phyloP scores from a whole-genome alignment of 2,329 filamentous ascomycete genomes.

The Fusarium praegraminearum region DNA sequence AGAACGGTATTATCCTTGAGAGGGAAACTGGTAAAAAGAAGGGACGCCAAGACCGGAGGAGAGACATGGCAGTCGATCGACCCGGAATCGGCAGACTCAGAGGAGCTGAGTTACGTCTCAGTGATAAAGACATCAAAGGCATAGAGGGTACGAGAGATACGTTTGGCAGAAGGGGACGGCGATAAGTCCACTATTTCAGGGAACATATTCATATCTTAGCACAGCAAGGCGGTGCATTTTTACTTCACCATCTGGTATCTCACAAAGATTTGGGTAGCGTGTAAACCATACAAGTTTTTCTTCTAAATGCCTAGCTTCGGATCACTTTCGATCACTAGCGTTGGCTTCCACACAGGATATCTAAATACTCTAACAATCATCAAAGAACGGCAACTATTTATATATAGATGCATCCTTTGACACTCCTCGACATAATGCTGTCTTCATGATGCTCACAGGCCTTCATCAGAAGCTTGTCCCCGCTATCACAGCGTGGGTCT shows the following conservation, averaged over 20 bases:
- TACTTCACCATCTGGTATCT: neutral
- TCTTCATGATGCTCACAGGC: conserved; percentile 32
- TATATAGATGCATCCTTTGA: conserved; percentile 49
- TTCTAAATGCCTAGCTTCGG: conserved; percentile 32
- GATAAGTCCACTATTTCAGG: conserved; percentile 20
- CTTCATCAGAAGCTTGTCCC: conserved; percentile 17
- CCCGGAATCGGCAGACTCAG: conserved; percentile 84
- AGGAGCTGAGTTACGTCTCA: conserved; percentile 83
- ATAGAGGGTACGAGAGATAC: conserved; percentile 70
- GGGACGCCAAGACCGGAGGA: conserved; percentile 57
- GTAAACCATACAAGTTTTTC: conserved; percentile 30
- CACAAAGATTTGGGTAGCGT: neutral
- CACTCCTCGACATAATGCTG: conserved; percentile 17
- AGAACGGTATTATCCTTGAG: conserved; percentile 93
- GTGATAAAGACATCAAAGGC: conserved; percentile 77
- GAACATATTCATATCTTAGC: too few relatives aligned
- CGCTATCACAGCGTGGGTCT: conserved; percentile 41
- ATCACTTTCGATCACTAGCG: conserved; percentile 23
- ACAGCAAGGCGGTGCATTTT: neutral
- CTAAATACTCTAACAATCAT: conserved; percentile 18
- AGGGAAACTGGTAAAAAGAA: conserved; percentile 57
- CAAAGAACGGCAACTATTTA: conserved; percentile 47
- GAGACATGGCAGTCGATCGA: conserved; percentile 74
- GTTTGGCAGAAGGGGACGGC: conserved; percentile 55
- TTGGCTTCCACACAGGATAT: conserved; percentile 33